Percentiles rank a stretch among this genome's conserved stretches.
phyloP scores from a whole-genome alignment of 1,284 basidiomycete genomes.

The Boletus smithii region DNA sequence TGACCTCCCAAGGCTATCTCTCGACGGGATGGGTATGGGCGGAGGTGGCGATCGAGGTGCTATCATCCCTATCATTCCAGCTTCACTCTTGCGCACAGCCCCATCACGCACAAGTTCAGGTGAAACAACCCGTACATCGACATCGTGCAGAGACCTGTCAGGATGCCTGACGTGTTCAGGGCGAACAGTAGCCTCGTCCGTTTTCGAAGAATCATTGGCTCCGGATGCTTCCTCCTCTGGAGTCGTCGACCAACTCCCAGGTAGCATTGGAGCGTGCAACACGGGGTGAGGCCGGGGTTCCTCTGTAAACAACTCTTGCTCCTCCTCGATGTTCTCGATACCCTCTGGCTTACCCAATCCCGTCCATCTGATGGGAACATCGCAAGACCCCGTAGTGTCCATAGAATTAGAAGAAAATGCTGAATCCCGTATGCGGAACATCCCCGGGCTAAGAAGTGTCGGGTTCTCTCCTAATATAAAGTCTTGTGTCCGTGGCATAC shows the following conservation, averaged over 20 bases:
- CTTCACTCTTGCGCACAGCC: conserved; percentile 50
- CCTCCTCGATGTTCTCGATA: conserved; percentile 31
- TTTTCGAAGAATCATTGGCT: conserved; percentile 26
- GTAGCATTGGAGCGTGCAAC: conserved; percentile 23
- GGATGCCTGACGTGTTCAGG: conserved; percentile 31
- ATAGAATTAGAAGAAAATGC: conserved; percentile 44
- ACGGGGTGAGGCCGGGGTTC: conserved; percentile 18
- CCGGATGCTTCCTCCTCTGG: conserved; percentile 28
- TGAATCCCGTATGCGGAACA: conserved; percentile 51
- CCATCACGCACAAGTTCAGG: conserved; percentile 43
- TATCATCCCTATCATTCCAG: conserved; percentile 49
- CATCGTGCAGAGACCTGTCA: conserved; percentile 45
- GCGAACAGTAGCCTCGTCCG: conserved; percentile 31
- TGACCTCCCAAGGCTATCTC: conserved; percentile 24
- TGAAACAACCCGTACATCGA: conserved; percentile 43
- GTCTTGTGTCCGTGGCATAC: conserved; percentile 22
- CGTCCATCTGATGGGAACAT: conserved; percentile 54
- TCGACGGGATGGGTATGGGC: conserved; percentile 28
- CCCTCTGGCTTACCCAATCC: conserved; percentile 38
- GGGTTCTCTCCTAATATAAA: conserved; percentile 27
- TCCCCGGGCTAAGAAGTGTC: conserved; percentile 43
- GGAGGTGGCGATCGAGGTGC: conserved; percentile 29
- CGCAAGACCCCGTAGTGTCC: conserved; percentile 40
- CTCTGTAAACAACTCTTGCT: conserved; percentile 28
- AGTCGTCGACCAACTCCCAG: conserved; percentile 30